Evolutionary conservation across 805 yeast genomes (phyloP).

Genomic region (Yamadazyma philogaea): DNA sequence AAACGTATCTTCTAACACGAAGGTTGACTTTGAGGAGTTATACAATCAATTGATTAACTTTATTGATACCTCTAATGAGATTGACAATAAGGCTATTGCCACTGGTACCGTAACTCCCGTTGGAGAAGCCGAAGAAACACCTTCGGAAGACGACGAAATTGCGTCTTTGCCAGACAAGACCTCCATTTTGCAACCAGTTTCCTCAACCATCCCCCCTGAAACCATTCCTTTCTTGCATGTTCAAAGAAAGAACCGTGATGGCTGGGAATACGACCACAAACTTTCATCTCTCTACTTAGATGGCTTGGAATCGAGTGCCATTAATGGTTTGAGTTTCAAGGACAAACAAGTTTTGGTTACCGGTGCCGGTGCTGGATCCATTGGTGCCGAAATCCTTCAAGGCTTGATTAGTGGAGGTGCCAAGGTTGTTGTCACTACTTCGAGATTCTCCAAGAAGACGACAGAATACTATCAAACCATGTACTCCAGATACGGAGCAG

Average conservation of each 20-base stretch:
- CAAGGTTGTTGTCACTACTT: conserved; percentile 92
- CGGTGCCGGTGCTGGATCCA: conserved; percentile 99
- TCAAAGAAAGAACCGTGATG: conserved; percentile 69
- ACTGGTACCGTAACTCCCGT: conserved; percentile 44
- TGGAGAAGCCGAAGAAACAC: conserved; percentile 33
- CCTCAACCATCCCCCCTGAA: conserved; percentile 69
- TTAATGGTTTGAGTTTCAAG: conserved; percentile 87
- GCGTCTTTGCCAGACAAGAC: conserved; percentile 78
- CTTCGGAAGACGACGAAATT: conserved; percentile 72
- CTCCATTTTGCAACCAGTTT: conserved; percentile 68
- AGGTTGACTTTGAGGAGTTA: conserved; percentile 66
- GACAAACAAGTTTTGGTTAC: conserved; percentile 88
- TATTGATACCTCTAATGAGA: conserved; percentile 67
- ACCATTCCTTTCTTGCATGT: conserved; percentile 94
- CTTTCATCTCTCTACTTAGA: conserved; percentile 78
- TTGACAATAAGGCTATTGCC: conserved; percentile 51
- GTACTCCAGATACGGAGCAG: conserved; percentile 89
- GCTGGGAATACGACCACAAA: conserved; percentile 84
- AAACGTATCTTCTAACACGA: conserved; percentile 59
- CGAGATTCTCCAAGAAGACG: conserved; percentile 88
- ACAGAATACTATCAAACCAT: conserved; percentile 94
- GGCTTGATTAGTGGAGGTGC: conserved; percentile 98
- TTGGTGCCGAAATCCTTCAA: conserved; percentile 94
- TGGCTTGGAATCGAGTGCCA: conserved; percentile 90
- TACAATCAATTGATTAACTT: conserved; percentile 68